These are phyloP conservation scores for Sporobolomyces roseus DNA, from an alignment of 768 basidiomycete genomes.

Conservation along the genomic window DNA sequence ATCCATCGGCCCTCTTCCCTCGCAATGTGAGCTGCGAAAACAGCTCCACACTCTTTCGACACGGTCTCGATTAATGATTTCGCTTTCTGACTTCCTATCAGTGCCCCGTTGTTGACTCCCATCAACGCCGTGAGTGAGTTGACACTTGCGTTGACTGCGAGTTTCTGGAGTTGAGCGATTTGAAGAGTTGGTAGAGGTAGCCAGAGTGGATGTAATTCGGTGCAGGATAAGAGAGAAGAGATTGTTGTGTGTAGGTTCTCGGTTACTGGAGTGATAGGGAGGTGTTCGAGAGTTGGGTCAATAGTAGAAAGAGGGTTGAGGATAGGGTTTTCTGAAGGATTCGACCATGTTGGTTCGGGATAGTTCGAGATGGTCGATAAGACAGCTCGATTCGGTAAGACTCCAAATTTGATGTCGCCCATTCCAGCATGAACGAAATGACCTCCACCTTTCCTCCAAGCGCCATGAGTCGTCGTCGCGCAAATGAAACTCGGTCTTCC, in stretches of 20 bases:
- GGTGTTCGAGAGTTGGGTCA: slow-evolving; percentile 32
- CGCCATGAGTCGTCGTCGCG: slow-evolving; percentile 76
- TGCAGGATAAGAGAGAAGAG: slow-evolving; percentile 57
- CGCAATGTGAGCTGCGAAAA: slow-evolving; percentile 54
- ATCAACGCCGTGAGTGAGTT: slow-evolving; percentile 81
- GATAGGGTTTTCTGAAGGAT: slow-evolving; percentile 33
- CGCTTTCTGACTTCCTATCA: slow-evolving; percentile 57
- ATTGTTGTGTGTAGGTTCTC: slow-evolving; percentile 64
- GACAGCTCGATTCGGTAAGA: slow-evolving; percentile 64
- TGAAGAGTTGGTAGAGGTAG: slow-evolving; percentile 64
- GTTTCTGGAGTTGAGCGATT: slow-evolving; percentile 67
- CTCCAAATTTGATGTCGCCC: slow-evolving; percentile 71
- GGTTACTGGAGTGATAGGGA: slow-evolving; percentile 34
- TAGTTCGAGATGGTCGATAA: slow-evolving; percentile 22
- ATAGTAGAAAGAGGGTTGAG: slow-evolving; percentile 40
- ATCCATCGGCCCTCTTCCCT: slow-evolving; percentile 38
- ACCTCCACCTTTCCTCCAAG: slow-evolving; percentile 55
- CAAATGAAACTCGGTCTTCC: slow-evolving; percentile 80
- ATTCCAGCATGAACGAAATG: slow-evolving; percentile 67
- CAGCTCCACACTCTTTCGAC: slow-evolving; percentile 67
- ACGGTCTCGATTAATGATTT: slow-evolving; percentile 55
- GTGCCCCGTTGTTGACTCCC: slow-evolving; percentile 71
- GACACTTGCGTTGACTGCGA: slow-evolving; percentile 74
- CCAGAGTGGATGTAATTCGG: slow-evolving; percentile 64
- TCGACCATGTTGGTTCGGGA: slow-evolving; percentile 7